Percentiles rank a stretch among this genome's conserved stretches.
Conservation (phyloP, 306 rosid species). For the Acacia crassicarpa region DNA sequence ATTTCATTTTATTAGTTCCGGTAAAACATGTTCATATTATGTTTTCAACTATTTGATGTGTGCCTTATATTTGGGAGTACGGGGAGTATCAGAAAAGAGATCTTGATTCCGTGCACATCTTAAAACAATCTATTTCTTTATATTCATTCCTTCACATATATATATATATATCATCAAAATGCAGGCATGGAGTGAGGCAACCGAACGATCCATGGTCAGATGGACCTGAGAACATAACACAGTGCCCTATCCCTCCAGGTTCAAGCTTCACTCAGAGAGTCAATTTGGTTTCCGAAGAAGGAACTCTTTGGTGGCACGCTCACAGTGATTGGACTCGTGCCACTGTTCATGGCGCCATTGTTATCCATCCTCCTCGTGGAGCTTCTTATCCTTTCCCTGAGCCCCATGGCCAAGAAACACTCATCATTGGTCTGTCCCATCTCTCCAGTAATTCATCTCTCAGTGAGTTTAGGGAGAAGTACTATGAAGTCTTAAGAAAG, state of each 20-base stretch:
- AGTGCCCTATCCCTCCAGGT: conserved; percentile 46
- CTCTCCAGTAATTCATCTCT: background rate
- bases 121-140: too few relatives aligned
- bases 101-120: too few relatives aligned
- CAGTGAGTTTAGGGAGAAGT: too few relatives aligned
- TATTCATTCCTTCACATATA: too few relatives aligned
- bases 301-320: conserved; percentile 28
- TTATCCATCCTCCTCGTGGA: conserved; percentile 38
- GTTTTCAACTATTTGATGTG: too few relatives aligned
- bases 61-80: too few relatives aligned
- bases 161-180: too few relatives aligned
- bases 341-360: conserved; percentile 50
- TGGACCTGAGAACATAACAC: conserved; percentile 18
- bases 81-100: too few relatives aligned
- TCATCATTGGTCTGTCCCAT: conserved; percentile 33
- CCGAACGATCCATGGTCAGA: conserved; percentile 47
- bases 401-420: conserved; percentile 33
- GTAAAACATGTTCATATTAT: too few relatives aligned
- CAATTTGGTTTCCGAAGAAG: conserved; percentile 36
- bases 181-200: conserved; percentile 45
- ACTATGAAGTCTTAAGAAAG: too few relatives aligned
- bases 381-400: conserved; percentile 34
- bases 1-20: too few relatives aligned
- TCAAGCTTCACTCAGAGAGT: conserved; percentile 34
- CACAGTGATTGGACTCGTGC: conserved; percentile 48